phyloP scores from a whole-genome alignment of 345 rosid species.

The Citrus medica region DNA sequence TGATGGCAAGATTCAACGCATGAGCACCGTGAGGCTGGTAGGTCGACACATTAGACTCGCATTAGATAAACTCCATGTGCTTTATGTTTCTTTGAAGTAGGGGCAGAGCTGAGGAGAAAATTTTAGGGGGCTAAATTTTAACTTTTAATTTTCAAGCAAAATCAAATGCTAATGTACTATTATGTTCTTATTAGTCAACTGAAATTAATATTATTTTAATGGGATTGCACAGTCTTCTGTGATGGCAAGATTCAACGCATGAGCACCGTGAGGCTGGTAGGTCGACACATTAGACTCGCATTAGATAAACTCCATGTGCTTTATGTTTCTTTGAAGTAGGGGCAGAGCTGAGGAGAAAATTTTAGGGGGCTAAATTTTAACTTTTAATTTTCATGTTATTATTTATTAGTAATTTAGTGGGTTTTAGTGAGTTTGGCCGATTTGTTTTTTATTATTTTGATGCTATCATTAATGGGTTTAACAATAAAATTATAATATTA shows the following conservation, averaged over 20 bases:
- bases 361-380: no score
- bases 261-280: neutral
- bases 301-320: neutral
- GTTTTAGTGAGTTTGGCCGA: no score
- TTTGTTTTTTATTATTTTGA: no score
- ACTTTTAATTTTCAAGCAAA: no score
- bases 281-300: neutral
- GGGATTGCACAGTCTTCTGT: neutral
- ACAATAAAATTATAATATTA: no score
- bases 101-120: no score
- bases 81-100: neutral
- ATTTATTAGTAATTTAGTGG: no score
- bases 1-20: neutral
- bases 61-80: neutral
- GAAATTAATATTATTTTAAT: neutral
- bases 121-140: no score
- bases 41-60: neutral
- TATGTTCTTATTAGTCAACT: neutral
- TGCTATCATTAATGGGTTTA: no score
- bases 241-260: neutral
- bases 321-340: neutral
- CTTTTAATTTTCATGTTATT: no score
- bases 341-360: no score
- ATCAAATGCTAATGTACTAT: rapidly evolving
- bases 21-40: neutral